A percentile compares a stretch with the other conserved stretches of the same genome.
These are phyloP conservation scores for Mucor ambiguus DNA, from an alignment of 371 early-diverging fungal genomes.

Conservation along the genomic window DNA sequence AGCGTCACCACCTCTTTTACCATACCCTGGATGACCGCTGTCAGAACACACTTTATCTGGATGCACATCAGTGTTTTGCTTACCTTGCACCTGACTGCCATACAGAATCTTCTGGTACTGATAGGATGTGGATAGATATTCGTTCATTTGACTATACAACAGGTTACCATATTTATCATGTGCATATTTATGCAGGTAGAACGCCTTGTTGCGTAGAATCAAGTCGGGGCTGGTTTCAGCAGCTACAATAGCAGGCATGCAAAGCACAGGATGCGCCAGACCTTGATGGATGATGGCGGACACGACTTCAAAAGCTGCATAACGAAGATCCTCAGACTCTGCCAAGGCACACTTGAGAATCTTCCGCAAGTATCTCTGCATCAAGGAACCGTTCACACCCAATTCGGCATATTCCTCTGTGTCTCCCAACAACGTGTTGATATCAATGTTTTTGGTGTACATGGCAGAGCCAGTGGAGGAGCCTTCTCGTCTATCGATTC, in stretches of 20 bases:
- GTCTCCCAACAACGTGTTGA: slow-evolving; percentile 76
- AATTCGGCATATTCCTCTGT: slow-evolving; percentile 81
- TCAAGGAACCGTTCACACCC: slow-evolving; percentile 79
- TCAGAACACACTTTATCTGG: not conserved
- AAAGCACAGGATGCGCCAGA: slow-evolving; percentile 84
- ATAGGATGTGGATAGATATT: slow-evolving; percentile 73
- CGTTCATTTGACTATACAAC: slow-evolving; percentile 76
- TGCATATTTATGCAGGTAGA: slow-evolving; percentile 71
- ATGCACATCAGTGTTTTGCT: not conserved
- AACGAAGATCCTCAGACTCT: slow-evolving; percentile 47
- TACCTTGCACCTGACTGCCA: slow-evolving; percentile 36
- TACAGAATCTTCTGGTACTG: slow-evolving; percentile 64
- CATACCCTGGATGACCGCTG: slow-evolving; percentile 39
- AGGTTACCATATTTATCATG: slow-evolving; percentile 83
- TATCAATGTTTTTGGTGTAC: slow-evolving; percentile 57
- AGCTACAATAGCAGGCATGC: slow-evolving; percentile 85
- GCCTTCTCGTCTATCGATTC: slow-evolving; percentile 45
- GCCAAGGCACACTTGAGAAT: slow-evolving; percentile 73
- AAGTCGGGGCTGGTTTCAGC: slow-evolving; percentile 75
- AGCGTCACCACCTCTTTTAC: slow-evolving; percentile 49
- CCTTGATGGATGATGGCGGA: slow-evolving; percentile 80
- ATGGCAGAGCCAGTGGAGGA: slow-evolving; percentile 4
- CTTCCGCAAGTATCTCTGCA: slow-evolving; percentile 79
- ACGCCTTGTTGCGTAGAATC: slow-evolving; percentile 67
- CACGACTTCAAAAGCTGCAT: slow-evolving; percentile 78